Conservation (phyloP, 768 basidiomycete genomes). For the Phylloporus sp. region DNA sequence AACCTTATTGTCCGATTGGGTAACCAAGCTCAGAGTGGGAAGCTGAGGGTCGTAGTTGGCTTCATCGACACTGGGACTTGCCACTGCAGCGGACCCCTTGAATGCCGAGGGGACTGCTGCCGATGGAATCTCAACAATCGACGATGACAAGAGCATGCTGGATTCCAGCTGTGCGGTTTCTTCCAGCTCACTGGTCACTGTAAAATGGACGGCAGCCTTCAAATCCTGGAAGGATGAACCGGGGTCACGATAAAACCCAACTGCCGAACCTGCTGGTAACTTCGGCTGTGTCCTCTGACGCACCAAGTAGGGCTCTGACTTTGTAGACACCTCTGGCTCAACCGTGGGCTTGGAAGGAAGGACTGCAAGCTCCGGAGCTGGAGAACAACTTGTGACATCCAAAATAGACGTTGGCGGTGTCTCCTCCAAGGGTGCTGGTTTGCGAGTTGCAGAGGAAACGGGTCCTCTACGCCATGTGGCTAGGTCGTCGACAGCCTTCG, state of each 20-base stretch:
- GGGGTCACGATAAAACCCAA: constrained; percentile 70
- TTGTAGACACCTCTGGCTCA: constrained; percentile 32
- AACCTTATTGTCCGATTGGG: constrained; percentile 44
- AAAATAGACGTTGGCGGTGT: constrained; percentile 26
- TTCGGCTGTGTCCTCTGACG: constrained; percentile 60
- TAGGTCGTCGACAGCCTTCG: constrained; percentile 32
- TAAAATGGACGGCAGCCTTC: constrained; percentile 62
- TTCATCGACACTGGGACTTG: constrained; percentile 11
- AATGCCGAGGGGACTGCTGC: constrained; percentile 2
- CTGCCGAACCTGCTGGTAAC: constrained; percentile 66
- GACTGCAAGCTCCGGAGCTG: constrained; percentile 48
- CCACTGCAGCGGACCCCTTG: constrained; percentile 6
- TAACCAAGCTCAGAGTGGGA: constrained; percentile 20
- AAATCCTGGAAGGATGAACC: constrained; percentile 47
- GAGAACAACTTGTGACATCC: constrained; percentile 62
- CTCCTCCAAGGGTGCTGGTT: constrained; percentile 7
- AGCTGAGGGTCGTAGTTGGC: constrained; percentile 8
- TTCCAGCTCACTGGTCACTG: constrained; percentile 76
- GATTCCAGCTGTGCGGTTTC: constrained; percentile 9
- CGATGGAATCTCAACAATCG: constrained; percentile 13
- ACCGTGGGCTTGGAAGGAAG: constrained; percentile 28
- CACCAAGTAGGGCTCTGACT: constrained; percentile 24
- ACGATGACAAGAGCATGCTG: constrained; percentile 26
- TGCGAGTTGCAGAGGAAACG: constrained; percentile 12
- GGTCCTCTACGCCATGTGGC: constrained; percentile 40